Percentiles rank a stretch among this genome's conserved stretches.
Conservation (phyloP, 768 basidiomycete species). For the Suillus weaverae region DNA sequence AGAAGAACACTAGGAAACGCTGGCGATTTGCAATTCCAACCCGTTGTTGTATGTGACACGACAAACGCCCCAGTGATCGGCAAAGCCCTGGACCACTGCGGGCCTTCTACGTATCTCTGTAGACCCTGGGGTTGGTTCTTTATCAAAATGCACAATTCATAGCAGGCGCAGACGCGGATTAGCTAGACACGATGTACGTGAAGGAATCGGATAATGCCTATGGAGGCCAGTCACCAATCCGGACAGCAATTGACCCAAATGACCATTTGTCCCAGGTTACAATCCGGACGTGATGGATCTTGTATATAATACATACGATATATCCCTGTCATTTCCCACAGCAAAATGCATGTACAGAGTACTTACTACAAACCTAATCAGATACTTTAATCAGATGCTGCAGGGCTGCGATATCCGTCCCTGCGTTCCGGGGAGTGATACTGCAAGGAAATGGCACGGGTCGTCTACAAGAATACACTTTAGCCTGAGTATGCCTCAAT, state of each 20-base stretch:
- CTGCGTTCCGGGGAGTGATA: neutral
- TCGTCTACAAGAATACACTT: neutral
- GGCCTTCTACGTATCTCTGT: no score
- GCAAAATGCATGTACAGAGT: neutral
- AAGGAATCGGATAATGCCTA: neutral
- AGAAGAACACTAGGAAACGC: no score
- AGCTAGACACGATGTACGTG: no score
- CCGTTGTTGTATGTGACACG: no score
- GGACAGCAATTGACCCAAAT: neutral
- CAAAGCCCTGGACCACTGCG: no score
- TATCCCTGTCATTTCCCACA: neutral
- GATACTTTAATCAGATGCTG: neutral
- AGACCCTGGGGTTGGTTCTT: no score
- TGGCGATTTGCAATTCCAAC: no score
- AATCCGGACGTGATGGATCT: no score
- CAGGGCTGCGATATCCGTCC: neutral
- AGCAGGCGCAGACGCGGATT: no score
- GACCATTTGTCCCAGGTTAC: no score
- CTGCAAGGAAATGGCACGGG: neutral
- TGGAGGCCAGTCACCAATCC: neutral
- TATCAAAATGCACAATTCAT: no score
- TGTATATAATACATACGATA: neutral
- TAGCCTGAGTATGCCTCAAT: neutral
- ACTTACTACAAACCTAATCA: neutral
- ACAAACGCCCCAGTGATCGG: no score